Percentiles rank a stretch among this genome's conserved stretches.
phyloP scores from a whole-genome alignment of 306 rosid genomes.

The Cucumis melo region DNA sequence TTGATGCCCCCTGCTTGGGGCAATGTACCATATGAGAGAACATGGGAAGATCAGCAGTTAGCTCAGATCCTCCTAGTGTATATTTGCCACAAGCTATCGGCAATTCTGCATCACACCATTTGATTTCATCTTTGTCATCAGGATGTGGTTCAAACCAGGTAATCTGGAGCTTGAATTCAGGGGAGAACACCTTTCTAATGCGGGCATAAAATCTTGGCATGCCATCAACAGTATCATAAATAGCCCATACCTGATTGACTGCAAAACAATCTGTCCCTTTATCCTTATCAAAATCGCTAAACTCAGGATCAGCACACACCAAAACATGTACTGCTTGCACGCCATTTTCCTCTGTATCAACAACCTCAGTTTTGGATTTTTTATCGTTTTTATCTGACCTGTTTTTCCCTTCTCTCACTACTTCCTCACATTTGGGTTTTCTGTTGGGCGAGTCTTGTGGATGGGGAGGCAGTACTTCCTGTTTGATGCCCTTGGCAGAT shows the following conservation, averaged over 20 bases:
- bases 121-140: conserved; percentile 27
- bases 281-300: conserved; percentile 50
- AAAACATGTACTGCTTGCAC: conserved; percentile 9
- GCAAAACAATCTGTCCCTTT: conserved; percentile 34
- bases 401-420: conserved; percentile 14
- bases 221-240: conserved; percentile 43
- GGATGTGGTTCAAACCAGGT: conserved; percentile 69
- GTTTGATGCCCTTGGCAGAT: conserved; percentile 12
- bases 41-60: conserved; percentile 20
- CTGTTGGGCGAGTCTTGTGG: conserved; percentile 18
- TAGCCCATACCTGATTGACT: conserved; percentile 58
- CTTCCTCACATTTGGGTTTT: conserved; percentile 14
- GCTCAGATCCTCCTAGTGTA: conserved; percentile 23
- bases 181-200: conserved; percentile 45
- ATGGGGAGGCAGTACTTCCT: not conserved
- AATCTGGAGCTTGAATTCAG: conserved; percentile 46
- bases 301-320: conserved; percentile 58
- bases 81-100: conserved; percentile 72
- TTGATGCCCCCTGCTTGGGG: conserved; percentile 22
- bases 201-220: conserved; percentile 89
- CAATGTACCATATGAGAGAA: conserved; percentile 63
- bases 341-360: conserved; percentile 14
- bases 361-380: conserved; percentile 9
- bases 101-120: conserved; percentile 39
- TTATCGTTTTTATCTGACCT: conserved; percentile 17